Evolutionary conservation across 768 basidiomycete genomes (phyloP).

Genomic region (Lactarius vividus): DNA sequence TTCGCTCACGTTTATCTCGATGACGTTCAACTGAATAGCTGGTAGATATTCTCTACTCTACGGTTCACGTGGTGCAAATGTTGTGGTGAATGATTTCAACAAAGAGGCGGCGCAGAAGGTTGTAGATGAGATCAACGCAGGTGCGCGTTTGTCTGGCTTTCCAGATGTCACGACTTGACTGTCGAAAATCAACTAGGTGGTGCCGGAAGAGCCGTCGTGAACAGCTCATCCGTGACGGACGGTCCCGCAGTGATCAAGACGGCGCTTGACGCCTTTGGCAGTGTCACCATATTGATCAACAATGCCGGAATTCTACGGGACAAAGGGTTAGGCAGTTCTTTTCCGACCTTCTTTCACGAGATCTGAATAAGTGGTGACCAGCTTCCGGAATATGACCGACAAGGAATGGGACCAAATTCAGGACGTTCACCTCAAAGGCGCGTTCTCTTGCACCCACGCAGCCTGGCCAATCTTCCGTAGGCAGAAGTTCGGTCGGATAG

Average conservation of each 20-base stretch:
- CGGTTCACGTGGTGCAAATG: constrained; percentile 88
- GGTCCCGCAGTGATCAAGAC: constrained; percentile 83
- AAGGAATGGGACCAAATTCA: constrained; percentile 88
- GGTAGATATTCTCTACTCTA: constrained; percentile 85
- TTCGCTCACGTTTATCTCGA: background rate
- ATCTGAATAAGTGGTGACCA: constrained; percentile 32
- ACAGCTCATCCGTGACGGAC: constrained; percentile 83
- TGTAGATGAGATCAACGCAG: constrained; percentile 81
- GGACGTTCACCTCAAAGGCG: constrained; percentile 91
- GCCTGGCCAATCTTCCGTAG: constrained; percentile 95
- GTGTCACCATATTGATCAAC: constrained; percentile 86
- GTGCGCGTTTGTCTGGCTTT: constrained; percentile 41
- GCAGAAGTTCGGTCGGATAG: constrained; percentile 90
- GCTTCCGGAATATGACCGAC: constrained; percentile 97
- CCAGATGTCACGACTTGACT: background rate
- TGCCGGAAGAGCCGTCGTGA: constrained; percentile 85
- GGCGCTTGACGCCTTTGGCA: constrained; percentile 82
- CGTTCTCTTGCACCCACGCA: constrained; percentile 89
- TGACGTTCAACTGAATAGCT: background rate
- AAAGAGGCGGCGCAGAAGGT: constrained; percentile 85
- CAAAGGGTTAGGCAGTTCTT: constrained; percentile 55
- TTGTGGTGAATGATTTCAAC: constrained; percentile 96
- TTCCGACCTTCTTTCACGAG: background rate
- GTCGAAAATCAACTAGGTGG: constrained; percentile 36
- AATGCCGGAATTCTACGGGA: constrained; percentile 91